A percentile compares a stretch with the other conserved stretches of the same genome.
These are phyloP conservation scores for Boletus tylopilopsis DNA, from an alignment of 768 basidiomycete genomes.

Conservation along the genomic window DNA sequence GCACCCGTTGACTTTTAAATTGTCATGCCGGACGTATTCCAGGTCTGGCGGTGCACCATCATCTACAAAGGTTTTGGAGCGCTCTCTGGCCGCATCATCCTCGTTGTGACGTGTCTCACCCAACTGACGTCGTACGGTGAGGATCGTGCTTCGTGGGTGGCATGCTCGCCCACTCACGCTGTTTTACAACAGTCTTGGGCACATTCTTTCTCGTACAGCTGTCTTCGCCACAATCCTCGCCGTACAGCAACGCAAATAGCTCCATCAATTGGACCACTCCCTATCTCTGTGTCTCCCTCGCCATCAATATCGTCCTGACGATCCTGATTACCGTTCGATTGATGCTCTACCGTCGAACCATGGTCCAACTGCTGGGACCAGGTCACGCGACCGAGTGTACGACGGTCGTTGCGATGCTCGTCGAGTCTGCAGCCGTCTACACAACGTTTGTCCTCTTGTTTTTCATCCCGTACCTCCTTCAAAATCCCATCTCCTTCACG, in stretches of 20 bases:
- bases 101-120: slow-evolving; percentile 16
- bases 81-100: slow-evolving; percentile 11
- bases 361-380: slow-evolving; percentile 17
- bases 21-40: not conserved
- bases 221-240: slow-evolving; percentile 26
- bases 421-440: slow-evolving; percentile 31
- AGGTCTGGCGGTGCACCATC: slow-evolving; percentile 31
- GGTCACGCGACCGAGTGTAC: slow-evolving; percentile 24
- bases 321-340: slow-evolving; percentile 26
- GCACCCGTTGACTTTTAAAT: not conserved
- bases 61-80: slow-evolving; percentile 22
- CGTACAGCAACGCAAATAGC: slow-evolving; percentile 15
- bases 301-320: slow-evolving; percentile 23
- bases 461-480: slow-evolving; percentile 23
- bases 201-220: slow-evolving; percentile 23
- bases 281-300: slow-evolving; percentile 26
- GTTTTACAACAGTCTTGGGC: slow-evolving; percentile 16
- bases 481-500: slow-evolving; percentile 26
- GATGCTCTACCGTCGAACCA: slow-evolving; percentile 22
- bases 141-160: no score
- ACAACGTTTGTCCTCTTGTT: slow-evolving; percentile 26
- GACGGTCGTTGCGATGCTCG: slow-evolving; percentile 22
- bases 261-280: slow-evolving; percentile 26
- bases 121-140: no score
- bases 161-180: not conserved